These are phyloP conservation scores for Phanerochaete carnosa DNA, from an alignment of 768 basidiomycete genomes.

Conservation along the genomic window DNA sequence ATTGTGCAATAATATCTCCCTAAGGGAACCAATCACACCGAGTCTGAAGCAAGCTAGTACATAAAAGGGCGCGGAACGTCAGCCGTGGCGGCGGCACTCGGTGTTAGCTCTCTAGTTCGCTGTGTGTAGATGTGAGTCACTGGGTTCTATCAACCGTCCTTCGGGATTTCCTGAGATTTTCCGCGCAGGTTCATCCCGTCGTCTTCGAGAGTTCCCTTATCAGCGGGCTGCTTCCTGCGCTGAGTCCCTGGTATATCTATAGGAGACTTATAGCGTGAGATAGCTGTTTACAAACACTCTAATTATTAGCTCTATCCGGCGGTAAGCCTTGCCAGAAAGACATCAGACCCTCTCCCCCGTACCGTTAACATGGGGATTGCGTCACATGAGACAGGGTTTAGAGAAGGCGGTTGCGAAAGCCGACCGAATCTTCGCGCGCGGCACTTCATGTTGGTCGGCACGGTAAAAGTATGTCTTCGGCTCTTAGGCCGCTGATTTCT, in stretches of 20 bases:
- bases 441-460: not conserved
- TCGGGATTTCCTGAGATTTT: not conserved
- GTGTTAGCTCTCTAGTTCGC: not conserved
- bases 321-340: not conserved
- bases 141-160: not conserved
- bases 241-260: not conserved
- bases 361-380: not conserved
- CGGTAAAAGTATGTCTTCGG: not conserved
- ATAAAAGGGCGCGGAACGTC: not conserved
- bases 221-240: not conserved
- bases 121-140: not conserved
- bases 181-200: not conserved
- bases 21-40: not conserved
- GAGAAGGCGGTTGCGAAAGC: not conserved
- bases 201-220: not conserved
- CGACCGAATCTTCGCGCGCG: not conserved
- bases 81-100: not conserved
- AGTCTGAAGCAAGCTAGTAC: not conserved
- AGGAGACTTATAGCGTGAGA: not conserved
- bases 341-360: not conserved
- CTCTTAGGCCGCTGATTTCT: not conserved
- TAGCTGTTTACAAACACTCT: too few relatives aligned
- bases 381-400: not conserved
- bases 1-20: not conserved
- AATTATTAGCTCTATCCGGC: not conserved